Base-by-base conservation (phyloP, 2,329 filamentous ascomycete species). In the Neobulgaria alba region DNA sequence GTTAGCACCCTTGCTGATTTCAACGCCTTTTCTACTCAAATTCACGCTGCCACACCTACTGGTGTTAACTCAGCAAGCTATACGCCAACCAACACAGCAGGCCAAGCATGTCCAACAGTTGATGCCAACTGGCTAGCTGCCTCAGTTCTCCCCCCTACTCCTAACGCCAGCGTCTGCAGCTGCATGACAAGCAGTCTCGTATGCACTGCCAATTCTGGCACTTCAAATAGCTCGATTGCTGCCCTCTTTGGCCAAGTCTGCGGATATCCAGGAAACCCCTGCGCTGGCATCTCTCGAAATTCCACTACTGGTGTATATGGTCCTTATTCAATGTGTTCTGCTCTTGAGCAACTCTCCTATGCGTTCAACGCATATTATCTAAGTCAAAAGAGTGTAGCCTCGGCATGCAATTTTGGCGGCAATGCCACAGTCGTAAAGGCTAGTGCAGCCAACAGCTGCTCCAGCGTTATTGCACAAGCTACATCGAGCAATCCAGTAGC, bases 111-210 rank as follows among this genome's bases (percentile, higher is more conserved):
- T 43, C 55, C 55, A 29, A 43, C 54, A 9, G 44, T 55, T 14
- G 48, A 33, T 29, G 21, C 46, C 15, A 42, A 45, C 35, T 57
- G 54, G 54, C 20, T 40, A 9, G 81, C 85, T 37, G 70, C 72
- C 48, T 68, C 48, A 14, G 31, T 29, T 20, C 85, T 98, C 29
- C 92, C 92, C 14, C 89, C 89, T n/a, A 76, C 75, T 7, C 88
- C 89, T 47, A 84, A 95, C 67, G 59, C 74, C 36, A 57, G 74
- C 37, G 79, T 93, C 34, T 96, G 90, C 73, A 63, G 70, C 45
- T 98, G 92, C 75, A 94, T 95, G 84, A 73, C 75, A 63, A 68
- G 74, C 50, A 75, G 75, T 36, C 67, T 93, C 39, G 66, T 67
- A 43, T 96, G 90, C 67, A 72, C 72, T 19, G 76, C 85, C 43